Conservation (phyloP, 176 grass and related monocot genomes). For the Juncus effusus region DNA sequence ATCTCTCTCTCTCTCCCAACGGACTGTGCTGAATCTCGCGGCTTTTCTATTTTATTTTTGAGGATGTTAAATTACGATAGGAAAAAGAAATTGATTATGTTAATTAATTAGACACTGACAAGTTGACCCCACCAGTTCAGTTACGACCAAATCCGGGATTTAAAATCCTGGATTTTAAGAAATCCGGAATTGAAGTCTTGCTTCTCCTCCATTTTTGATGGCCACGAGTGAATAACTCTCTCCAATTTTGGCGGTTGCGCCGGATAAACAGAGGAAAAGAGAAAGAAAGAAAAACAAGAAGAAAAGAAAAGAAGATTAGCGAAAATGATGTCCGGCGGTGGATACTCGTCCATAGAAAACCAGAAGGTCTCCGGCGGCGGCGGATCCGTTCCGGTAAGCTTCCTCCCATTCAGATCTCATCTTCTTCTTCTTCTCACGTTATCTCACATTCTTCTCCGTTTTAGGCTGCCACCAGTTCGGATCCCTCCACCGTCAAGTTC, state of each 20-base stretch:
- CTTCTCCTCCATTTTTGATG: too few species aligned
- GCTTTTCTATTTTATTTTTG: too few species aligned
- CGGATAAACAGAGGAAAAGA: neutral
- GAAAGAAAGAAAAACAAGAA: neutral
- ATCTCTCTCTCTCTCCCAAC: slow-evolving; percentile 6
- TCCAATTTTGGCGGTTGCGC: too few species aligned
- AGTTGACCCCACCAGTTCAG: too few species aligned
- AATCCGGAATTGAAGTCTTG: too few species aligned
- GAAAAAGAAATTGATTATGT: too few species aligned
- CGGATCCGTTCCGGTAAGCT: slow-evolving; percentile 80
- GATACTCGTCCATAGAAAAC: slow-evolving; percentile 73
- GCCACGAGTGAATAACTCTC: too few species aligned
- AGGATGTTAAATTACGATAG: too few species aligned
- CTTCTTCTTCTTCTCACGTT: slow-evolving; percentile 14
- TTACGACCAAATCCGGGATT: too few species aligned
- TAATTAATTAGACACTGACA: too few species aligned
- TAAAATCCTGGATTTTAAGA: too few species aligned
- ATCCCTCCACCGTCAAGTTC: slow-evolving; percentile 79
- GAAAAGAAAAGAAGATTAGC: neutral
- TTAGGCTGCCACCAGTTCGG: slow-evolving; percentile 56
- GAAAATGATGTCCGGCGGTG: slow-evolving; percentile 97
- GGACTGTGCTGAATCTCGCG: too few species aligned
- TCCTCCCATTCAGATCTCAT: slow-evolving; percentile 11
- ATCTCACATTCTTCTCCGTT: neutral
- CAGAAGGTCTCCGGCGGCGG: slow-evolving; percentile 53